These are phyloP conservation scores for Rauvolfia tetraphylla DNA, from an alignment of 257 asterid species.

Conservation along the genomic window DNA sequence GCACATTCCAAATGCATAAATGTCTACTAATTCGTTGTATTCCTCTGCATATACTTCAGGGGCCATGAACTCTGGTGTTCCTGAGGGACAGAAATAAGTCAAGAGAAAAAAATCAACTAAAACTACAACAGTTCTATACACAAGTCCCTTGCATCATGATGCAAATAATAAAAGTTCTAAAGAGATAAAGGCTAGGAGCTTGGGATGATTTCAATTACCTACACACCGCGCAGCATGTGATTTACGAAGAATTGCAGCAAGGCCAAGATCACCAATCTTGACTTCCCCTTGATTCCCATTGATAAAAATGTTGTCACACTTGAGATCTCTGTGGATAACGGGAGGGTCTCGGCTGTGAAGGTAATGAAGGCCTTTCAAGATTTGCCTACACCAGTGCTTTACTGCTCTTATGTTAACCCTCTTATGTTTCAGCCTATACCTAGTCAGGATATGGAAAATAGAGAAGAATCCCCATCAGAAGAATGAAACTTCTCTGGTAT, in stretches of 20 bases:
- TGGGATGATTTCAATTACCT: slow-evolving; percentile 38
- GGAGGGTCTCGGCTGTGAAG: slow-evolving; percentile 88
- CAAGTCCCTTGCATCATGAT: neutral
- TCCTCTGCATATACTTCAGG: slow-evolving; percentile 85
- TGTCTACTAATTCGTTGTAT: slow-evolving; percentile 80
- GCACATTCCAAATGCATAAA: slow-evolving; percentile 88
- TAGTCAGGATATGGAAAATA: slow-evolving; percentile 17
- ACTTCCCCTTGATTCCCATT: slow-evolving; percentile 92
- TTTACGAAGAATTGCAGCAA: slow-evolving; percentile 75
- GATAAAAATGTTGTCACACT: slow-evolving; percentile 81
- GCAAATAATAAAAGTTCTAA: neutral
- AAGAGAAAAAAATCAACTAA: neutral
- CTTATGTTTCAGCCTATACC: slow-evolving; percentile 78
- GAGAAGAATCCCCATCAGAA: neutral
- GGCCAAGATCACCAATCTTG: slow-evolving; percentile 90
- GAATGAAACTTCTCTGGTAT: neutral
- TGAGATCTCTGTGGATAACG: slow-evolving; percentile 87
- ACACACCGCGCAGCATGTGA: slow-evolving; percentile 84
- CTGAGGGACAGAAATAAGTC: slow-evolving; percentile 23
- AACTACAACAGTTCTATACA: neutral
- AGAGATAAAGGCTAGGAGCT: neutral
- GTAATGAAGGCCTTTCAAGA: slow-evolving; percentile 69
- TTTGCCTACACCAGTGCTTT: slow-evolving; percentile 89
- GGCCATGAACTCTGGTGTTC: slow-evolving; percentile 97
- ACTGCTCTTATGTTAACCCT: slow-evolving; percentile 76